phyloP scores from a whole-genome alignment of 2,329 filamentous ascomycete genomes.

The Fusarium lyarnte region DNA sequence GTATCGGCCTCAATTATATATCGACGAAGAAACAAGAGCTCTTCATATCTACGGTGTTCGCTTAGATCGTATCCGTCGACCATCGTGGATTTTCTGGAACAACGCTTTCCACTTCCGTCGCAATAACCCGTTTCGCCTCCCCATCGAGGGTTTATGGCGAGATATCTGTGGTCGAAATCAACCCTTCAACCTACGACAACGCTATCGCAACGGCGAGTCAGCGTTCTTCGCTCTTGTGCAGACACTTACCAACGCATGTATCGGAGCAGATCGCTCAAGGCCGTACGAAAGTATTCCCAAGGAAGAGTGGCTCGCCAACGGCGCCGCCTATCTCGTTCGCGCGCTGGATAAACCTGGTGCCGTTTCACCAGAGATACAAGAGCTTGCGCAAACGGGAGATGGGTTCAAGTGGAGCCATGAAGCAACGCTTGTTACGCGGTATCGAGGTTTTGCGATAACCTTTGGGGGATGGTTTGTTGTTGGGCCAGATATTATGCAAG shows the following conservation, averaged over 20 bases:
- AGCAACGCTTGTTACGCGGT: conserved; percentile 48
- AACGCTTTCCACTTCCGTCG: conserved; percentile 46
- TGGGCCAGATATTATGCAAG: conserved; percentile 45
- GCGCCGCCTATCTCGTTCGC: conserved; percentile 47
- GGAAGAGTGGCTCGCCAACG: conserved; percentile 45
- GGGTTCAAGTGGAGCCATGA: conserved; percentile 50
- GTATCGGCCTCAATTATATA: conserved; percentile 40
- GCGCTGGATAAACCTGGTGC: conserved; percentile 12
- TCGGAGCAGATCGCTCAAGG: conserved; percentile 43
- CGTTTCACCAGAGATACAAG: conserved; percentile 37
- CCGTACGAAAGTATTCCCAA: conserved; percentile 39
- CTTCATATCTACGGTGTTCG: conserved; percentile 45
- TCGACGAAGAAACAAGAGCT: conserved; percentile 37
- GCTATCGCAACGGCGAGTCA: conserved; percentile 42
- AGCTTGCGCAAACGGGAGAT: conserved; percentile 43
- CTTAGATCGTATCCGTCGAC: conserved; percentile 39
- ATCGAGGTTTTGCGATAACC: conserved; percentile 48
- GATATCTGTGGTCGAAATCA: conserved; percentile 37
- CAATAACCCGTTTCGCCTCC: conserved; percentile 8
- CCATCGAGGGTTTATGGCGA: conserved; percentile 47
- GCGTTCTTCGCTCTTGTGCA: conserved; percentile 49
- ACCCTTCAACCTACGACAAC: conserved; percentile 39
- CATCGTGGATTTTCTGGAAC: conserved; percentile 45
- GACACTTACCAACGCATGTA: conserved; percentile 48
- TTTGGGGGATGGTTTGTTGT: conserved; percentile 46